Evolutionary conservation across 257 asterid species (phyloP), one percentile per base, ranked within the genome.

Genomic region (Capsicum chinense): DNA sequence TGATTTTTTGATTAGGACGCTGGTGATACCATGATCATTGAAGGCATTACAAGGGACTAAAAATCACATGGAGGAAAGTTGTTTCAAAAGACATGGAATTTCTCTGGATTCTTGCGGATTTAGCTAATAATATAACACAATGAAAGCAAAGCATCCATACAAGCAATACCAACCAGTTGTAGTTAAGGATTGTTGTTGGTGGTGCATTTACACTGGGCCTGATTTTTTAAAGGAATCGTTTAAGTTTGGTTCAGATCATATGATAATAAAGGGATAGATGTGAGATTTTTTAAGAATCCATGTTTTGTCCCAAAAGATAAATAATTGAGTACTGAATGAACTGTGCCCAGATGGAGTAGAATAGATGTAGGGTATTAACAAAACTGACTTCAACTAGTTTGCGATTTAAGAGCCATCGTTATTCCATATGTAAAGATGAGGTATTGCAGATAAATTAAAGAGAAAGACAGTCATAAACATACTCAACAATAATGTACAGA

Each of bases 251-350:
- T 39, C 50, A 10, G 0, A 0, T 16, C 13, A 5, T 68, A 68
- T 1, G 26, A 15, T 12, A 1, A 39, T 3, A 54, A 54, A 68
- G 13, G 52, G 50, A 68, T 47, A 68, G 50, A 68, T 37, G 26
- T 68, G 76, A 68, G 76, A 68, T 37, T 37, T 50, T 14, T 50
- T 14, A 50, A 13, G 60, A 76, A 13, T 52, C 47, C 63, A 52
- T 52, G 44, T 21, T 76, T 52, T 21, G 47, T 21, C 63, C 62
- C 26, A 76, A 0, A 76, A 52, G 62, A 76, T 47, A 48, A 48
- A 73, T 73, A 48, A 73, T 73, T 48, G 80, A 73, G 12, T 48
- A 48, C 44, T 1, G 80, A 73, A 74, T 52, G 21, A 76, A 54
- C 81, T 14, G 52, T 15, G 62, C 48, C 62, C 42, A 1, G 50